A percentile compares a stretch with the other conserved stretches of the same genome.
phyloP scores from a whole-genome alignment of 108 stramenopile species.

The Nitzschia sp. region DNA sequence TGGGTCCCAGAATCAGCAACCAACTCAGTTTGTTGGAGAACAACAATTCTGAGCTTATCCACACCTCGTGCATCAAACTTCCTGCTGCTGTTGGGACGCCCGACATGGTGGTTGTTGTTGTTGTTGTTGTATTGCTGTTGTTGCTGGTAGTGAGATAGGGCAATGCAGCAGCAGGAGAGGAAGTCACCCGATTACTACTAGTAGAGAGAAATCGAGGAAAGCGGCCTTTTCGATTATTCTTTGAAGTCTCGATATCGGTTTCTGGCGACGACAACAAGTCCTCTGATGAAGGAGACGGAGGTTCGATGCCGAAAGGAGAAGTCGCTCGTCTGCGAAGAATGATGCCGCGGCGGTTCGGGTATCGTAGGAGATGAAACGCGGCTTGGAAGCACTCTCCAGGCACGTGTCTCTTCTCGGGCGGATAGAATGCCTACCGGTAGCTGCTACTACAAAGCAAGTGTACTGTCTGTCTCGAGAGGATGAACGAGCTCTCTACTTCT shows the following conservation, averaged over 20 bases:
- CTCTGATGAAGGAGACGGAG: background rate
- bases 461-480: too few relatives aligned
- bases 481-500: too few relatives aligned
- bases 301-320: background rate
- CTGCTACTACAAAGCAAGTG: too few relatives aligned
- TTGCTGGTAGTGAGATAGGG: background rate
- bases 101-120: background rate
- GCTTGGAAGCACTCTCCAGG: too few relatives aligned
- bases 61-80: conserved; percentile 15
- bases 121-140: background rate
- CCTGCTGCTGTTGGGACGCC: background rate
- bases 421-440: too few relatives aligned
- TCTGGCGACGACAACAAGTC: background rate
- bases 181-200: background rate
- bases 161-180: background rate
- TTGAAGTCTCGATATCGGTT: too few relatives aligned
- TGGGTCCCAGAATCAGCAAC: conserved; percentile 84
- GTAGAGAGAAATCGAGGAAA: background rate
- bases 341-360: background rate
- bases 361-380: too few relatives aligned
- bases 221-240: too few relatives aligned
- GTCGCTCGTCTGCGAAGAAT: background rate
- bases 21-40: conserved; percentile 61
- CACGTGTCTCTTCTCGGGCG: too few relatives aligned
- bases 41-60: conserved; percentile 21